Base-by-base conservation (phyloP, 2,329 filamentous ascomycete species). In the Calonectria ilicicola region DNA sequence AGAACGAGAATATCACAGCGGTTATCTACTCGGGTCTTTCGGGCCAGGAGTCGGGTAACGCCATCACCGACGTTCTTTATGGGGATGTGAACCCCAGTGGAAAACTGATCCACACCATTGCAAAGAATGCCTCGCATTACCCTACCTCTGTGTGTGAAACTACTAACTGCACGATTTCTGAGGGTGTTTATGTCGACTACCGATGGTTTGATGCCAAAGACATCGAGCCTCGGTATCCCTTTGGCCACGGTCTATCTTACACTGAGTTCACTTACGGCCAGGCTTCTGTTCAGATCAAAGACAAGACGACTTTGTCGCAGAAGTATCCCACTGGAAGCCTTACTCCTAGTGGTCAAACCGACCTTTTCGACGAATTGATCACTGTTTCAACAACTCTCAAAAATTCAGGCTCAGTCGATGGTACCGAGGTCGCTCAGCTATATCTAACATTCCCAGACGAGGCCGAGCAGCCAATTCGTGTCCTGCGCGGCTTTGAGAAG, bases 21-120 rank as follows among this genome's bases (percentile, higher is more conserved):
- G 89, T 94, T 6, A 81, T 94, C 21, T 87, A 92, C 58, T 92
- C 92, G 19, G 91, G 93, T 79, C 87, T 94, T 2, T 92, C 92
- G 0, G 92, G 92, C 17, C 91, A 94, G 78, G 92, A 93, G 21
- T 32, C 44, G 10, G 65, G 65, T 15, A 67, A 67, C 40, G 26
- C 47, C 5, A 56, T 67, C 17, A 14, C 65, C 4, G 65, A 67
- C 21, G 46, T 67, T 40, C 65, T 67, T 10, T 67, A 67, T 35
- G 65, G 47, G 3, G 46, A 67, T 17, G 64, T 66, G 10, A 66
- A 67, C 8, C 49, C 49, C 17, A 44, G 46, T 17, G 35, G 35
- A n/a, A 58, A 44, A 26, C 19, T 47, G 38, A 63, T 44, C 38
- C 38, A 63, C 17, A 63, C 38, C 23, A 63, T 63, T 14, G 38